phyloP scores from a whole-genome alignment of 2,329 filamentous ascomycete species.

The Curvularia eragrostidis region DNA sequence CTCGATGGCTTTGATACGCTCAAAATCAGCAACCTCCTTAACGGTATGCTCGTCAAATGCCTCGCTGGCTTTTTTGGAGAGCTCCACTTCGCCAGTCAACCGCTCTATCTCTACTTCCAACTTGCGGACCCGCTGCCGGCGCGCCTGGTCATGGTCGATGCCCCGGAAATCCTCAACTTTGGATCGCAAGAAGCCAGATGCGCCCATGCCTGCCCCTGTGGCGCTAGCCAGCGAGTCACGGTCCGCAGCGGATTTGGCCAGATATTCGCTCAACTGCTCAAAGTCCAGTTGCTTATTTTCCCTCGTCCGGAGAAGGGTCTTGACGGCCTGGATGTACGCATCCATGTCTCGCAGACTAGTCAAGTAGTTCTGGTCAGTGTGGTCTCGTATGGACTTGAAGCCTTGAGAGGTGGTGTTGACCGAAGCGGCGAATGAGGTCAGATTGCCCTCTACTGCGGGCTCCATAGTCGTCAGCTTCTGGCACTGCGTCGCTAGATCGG shows the following conservation, averaged over 20 bases:
- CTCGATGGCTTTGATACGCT: slow-evolving; percentile 93
- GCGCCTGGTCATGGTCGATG: slow-evolving; percentile 92
- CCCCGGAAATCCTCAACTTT: slow-evolving; percentile 97
- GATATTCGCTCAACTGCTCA: slow-evolving; percentile 93
- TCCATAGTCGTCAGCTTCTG: slow-evolving; percentile 90
- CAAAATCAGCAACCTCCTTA: slow-evolving; percentile 90
- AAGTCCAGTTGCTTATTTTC: slow-evolving; percentile 99
- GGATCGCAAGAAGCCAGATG: slow-evolving; percentile 85
- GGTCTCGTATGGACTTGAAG: slow-evolving; percentile 80
- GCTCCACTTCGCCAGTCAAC: slow-evolving; percentile 83
- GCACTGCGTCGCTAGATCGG: slow-evolving; percentile 91
- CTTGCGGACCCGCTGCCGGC: slow-evolving; percentile 85
- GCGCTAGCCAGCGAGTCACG: slow-evolving; percentile 78
- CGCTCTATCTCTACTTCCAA: slow-evolving; percentile 93
- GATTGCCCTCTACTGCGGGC: slow-evolving; percentile 79
- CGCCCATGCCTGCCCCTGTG: slow-evolving; percentile 70
- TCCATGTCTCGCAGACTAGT: slow-evolving; percentile 94
- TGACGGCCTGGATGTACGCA: slow-evolving; percentile 86
- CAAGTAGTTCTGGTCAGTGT: slow-evolving; percentile 95
- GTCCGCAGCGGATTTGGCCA: slow-evolving; percentile 87
- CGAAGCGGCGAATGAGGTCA: slow-evolving; percentile 85
- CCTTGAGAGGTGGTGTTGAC: slow-evolving; percentile 83
- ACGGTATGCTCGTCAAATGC: slow-evolving; percentile 97
- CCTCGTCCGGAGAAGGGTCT: slow-evolving; percentile 85
- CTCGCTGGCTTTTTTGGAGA: slow-evolving; percentile 83